phyloP scores from a whole-genome alignment of 2,329 filamentous ascomycete species.

The Dissoconium aciculare region DNA sequence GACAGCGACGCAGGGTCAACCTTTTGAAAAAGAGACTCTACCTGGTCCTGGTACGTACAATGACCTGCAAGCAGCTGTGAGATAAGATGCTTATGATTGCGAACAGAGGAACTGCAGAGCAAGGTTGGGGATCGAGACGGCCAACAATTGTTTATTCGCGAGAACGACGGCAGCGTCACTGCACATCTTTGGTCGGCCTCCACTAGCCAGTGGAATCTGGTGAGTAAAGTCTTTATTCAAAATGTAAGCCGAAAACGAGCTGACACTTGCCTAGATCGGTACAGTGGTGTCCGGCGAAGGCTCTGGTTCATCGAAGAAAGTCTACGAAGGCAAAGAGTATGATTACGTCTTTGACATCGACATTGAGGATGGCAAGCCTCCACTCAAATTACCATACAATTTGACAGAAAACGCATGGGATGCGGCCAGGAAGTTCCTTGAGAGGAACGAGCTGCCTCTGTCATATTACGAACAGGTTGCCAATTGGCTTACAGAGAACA shows the following conservation, averaged over 20 bases:
- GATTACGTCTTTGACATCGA: conserved; percentile 96
- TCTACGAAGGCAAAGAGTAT: conserved; percentile 73
- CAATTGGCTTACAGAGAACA: conserved; percentile 83
- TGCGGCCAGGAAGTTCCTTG: conserved; percentile 76
- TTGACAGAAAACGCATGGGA: conserved; percentile 86
- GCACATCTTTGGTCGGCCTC: conserved; percentile 71
- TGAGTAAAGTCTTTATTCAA: too few relatives aligned
- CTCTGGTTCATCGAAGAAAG: conserved; percentile 54
- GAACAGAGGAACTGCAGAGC: conserved; percentile 56
- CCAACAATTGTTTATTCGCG: conserved; percentile 81
- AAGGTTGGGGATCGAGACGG: conserved; percentile 90
- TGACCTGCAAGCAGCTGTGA: background rate
- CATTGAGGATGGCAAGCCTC: conserved; percentile 84
- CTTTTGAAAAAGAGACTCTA: conserved; percentile 81
- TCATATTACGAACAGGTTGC: conserved; percentile 83
- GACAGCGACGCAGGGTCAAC: conserved; percentile 46
- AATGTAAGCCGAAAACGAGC: background rate
- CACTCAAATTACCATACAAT: conserved; percentile 88
- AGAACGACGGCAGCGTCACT: conserved; percentile 65
- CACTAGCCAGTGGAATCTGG: conserved; percentile 22
- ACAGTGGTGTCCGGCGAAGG: conserved; percentile 82
- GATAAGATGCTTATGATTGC: background rate
- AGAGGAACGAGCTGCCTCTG: conserved; percentile 74
- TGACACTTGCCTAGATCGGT: conserved; percentile 47
- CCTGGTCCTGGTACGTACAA: conserved; percentile 51